A percentile compares a stretch with the other conserved stretches of the same genome.
These are phyloP conservation scores for Lipomyces sp. DNA, from an alignment of 805 yeast genomes.

Conservation along the genomic window DNA sequence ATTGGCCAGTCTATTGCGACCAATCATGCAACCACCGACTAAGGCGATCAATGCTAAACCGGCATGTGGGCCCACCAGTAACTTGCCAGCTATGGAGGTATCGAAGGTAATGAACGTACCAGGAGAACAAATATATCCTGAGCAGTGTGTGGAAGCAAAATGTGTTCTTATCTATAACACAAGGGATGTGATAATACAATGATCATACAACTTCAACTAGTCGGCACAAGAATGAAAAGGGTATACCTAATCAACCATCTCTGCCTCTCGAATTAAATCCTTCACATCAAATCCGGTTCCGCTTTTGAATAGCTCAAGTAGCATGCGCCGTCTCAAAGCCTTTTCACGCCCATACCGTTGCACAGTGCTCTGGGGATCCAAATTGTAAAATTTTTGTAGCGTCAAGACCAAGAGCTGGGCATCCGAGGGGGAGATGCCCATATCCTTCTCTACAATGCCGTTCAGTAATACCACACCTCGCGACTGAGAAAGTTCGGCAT, in stretches of 20 bases:
- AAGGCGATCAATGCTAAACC: too few species aligned
- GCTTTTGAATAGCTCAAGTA: conserved; percentile 69
- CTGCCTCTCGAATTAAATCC: conserved; percentile 69
- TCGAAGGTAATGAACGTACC: too few species aligned
- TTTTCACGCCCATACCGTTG: conserved; percentile 52
- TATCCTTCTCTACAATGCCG: conserved; percentile 75
- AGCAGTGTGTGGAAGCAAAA: too few species aligned
- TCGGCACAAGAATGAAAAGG: too few species aligned
- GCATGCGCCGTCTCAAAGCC: conserved; percentile 52
- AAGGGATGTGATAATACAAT: too few species aligned
- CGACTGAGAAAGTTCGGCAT: conserved; percentile 66
- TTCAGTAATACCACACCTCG: conserved; percentile 80
- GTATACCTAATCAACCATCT: conserved; percentile 60
- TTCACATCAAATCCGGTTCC: conserved; percentile 75
- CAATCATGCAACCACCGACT: too few species aligned
- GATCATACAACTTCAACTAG: not conserved
- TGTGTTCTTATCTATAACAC: not conserved
- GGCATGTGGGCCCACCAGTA: too few species aligned
- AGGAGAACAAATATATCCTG: too few species aligned
- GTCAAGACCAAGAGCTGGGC: conserved; percentile 77
- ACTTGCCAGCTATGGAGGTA: too few species aligned
- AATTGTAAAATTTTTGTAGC: conserved; percentile 72
- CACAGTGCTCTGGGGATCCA: conserved; percentile 55
- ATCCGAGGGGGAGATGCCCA: conserved; percentile 66
- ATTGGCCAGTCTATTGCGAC: too few species aligned